Base-by-base conservation (phyloP, 23 red algal genomes). In the Pyropia yezoensis region DNA sequence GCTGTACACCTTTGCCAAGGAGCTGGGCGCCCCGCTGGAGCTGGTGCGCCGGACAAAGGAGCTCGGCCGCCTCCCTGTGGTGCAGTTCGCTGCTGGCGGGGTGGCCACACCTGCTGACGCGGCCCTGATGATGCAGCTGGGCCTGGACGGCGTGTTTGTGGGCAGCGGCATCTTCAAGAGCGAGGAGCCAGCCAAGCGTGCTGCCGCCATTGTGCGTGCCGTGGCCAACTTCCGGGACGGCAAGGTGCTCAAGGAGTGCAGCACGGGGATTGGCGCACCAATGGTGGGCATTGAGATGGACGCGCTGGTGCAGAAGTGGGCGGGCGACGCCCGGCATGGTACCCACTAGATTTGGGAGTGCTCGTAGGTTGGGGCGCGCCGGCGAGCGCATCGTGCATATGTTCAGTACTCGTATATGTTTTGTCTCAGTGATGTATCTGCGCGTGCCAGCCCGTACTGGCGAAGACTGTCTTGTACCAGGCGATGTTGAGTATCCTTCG, bases 261-360 rank as follows among this genome's bases (percentile, higher is more conserved):
- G 66, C 54, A 75, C 85, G 63, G 62, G 91, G 59, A 59, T 98
- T 21, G 94, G 94, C 25, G 70, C 70, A 24, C 73, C 94, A n/a
- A 98, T 98, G 94, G 85, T 91, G 11, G 94, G 94, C 12, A 98
- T 98, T 66, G 94, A 98, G 73, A 98, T 98, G 94, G 94, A 98
- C 54, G 56, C 70, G 53, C 70, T 98, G 3, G 85, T 91, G 24
- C 79, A 90, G 53, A 89, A 90, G 71, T 98, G 94, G 94, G 94
- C 94, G 11, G 94, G 75, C 23, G 94, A 98, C 73, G 60, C 68
- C n/a, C 71, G 94, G 23, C 94, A 98, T 77, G 34, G 67, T 24
- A 76, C 82, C 3, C 82, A 87, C 49, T 87, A 70, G 18, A 11
- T 26, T 1, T 47, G 39, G 39, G 39, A 1, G 9, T 13, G 39